Base-by-base conservation (phyloP, 1,139 yeast species). In the Sugiyamaella paludigena region DNA sequence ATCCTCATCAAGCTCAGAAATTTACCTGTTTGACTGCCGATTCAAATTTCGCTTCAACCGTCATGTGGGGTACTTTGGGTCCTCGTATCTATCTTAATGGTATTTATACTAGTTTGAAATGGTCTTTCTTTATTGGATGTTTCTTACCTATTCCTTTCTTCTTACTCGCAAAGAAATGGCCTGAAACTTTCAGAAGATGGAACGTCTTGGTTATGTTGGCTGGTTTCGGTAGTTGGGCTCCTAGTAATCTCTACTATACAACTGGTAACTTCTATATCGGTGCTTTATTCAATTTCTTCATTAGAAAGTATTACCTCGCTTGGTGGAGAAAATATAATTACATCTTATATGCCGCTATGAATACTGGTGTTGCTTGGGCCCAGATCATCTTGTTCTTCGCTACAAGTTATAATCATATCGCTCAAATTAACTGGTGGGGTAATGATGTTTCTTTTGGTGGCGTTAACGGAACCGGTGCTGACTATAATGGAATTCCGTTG, bases 351-450 rank as follows among this genome's bases (percentile, higher is more conserved):
- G 76, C 81, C 53, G 84, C 79, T 3, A 67, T 81, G n/a, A 77
- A 79, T 30, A 79, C 84, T 4, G 85, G 85, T 15, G 55, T 56
- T 10, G 67, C 66, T 10, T 57, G 62, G 48, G 59, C 66, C 10
- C 64, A 60, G 9, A 50, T 66, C 35, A 63, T 80, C 40, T 78
- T 80, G 34, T 73, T 81, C 65, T 78, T 81, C 59, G 73, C 80
- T 1, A 79, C 80, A 6, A 79, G 77, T 57, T 77, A 73, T 53
- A 55, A 56, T 40, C 72, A 38, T 66, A 69, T 45, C 29, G 60
- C 50, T n/a, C 71, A 72, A 9, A 68, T 71, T 26, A 59, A 63
- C 10, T 80, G 85, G 85, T 80, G 85, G 84, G 84, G 84, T 2
- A 80, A 80, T 60, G 63, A 55, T 37, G 78, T 79, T 15, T 50